Percentiles rank a stretch among this genome's conserved stretches.
These are phyloP conservation scores for Mycena maculata DNA, from an alignment of 768 basidiomycete genomes.

Conservation along the genomic window DNA sequence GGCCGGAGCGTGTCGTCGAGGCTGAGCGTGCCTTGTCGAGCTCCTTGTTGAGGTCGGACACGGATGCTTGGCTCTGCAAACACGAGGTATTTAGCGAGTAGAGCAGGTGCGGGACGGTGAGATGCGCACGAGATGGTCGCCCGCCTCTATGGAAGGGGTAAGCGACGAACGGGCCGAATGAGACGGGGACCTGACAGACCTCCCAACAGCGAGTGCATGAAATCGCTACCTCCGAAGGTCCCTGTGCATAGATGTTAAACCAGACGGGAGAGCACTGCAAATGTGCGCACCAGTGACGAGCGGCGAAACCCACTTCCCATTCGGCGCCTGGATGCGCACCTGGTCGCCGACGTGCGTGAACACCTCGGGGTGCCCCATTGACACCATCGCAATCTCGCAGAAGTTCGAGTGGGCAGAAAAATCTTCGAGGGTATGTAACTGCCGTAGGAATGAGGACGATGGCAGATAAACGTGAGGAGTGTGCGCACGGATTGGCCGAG, in stretches of 20 bases:
- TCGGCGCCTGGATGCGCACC: conserved; percentile 78
- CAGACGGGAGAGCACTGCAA: not conserved
- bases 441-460: not conserved
- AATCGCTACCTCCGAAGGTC: conserved; percentile 83
- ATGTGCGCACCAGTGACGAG: conserved; percentile 76
- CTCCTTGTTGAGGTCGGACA: conserved; percentile 86
- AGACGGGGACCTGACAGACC: conserved; percentile 53
- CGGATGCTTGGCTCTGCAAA: conserved; percentile 70
- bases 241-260: conserved; percentile 49
- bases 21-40: conserved; percentile 75
- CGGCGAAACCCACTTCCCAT: conserved; percentile 81
- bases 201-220: conserved; percentile 80
- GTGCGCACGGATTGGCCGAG: conserved; percentile 74
- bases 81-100: not conserved
- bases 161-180: not conserved
- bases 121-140: conserved; percentile 39
- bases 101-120: not conserved
- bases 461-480: not conserved
- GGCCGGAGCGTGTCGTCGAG: conserved; percentile 46
- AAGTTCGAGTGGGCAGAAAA: conserved; percentile 93
- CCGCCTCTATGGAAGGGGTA: conserved; percentile 44
- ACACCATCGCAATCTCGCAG: conserved; percentile 83
- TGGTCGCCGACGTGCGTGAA: conserved; percentile 91
- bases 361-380: conserved; percentile 78
- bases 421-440: conserved; percentile 88